These are phyloP conservation scores for Linderina pennispora DNA, from an alignment of 192 early-diverging fungal species.

Conservation along the genomic window DNA sequence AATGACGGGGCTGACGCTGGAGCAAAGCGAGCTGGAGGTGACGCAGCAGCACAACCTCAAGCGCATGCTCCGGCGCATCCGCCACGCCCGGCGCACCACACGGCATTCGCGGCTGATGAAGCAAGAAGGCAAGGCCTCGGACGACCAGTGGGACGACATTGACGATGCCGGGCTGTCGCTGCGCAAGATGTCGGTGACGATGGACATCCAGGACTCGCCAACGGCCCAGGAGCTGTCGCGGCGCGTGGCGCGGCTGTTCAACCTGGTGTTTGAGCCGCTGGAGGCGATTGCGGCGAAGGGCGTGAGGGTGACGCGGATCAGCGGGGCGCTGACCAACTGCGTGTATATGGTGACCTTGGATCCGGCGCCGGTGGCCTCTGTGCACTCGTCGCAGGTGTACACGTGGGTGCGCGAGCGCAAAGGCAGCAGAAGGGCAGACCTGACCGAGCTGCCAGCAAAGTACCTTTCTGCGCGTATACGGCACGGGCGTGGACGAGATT, in stretches of 20 bases:
- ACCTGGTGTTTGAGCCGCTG: constrained; percentile 19
- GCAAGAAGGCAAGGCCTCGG: background rate
- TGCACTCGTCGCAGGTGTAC: constrained; percentile 3
- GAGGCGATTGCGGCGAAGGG: constrained; percentile 5
- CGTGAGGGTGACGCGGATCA: constrained; percentile 46
- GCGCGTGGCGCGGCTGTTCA: constrained; percentile 27
- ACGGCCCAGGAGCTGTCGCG: constrained; percentile 4
- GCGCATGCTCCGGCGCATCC: constrained; percentile 34
- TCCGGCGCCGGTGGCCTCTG: constrained; percentile 14
- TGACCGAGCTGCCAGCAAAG: constrained; percentile 21
- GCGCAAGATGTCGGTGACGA: constrained; percentile 16
- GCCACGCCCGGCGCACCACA: constrained; percentile 8
- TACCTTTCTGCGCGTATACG: constrained; percentile 73
- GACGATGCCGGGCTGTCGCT: constrained; percentile 10
- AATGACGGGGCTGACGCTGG: constrained; percentile 37
- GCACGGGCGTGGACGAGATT: constrained; percentile 70
- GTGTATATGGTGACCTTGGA: constrained; percentile 32
- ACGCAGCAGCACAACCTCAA: constrained; percentile 38
- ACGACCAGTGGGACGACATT: constrained; percentile 18
- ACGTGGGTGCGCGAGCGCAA: background rate
- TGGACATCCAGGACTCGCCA: constrained; percentile 31
- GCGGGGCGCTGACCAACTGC: constrained; percentile 71
- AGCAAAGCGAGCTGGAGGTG: constrained; percentile 37
- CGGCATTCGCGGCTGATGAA: background rate
- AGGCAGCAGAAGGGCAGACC: background rate